These are phyloP conservation scores for Fusarium sacchari DNA, from an alignment of 2,329 filamentous ascomycete species.

Conservation along the genomic window DNA sequence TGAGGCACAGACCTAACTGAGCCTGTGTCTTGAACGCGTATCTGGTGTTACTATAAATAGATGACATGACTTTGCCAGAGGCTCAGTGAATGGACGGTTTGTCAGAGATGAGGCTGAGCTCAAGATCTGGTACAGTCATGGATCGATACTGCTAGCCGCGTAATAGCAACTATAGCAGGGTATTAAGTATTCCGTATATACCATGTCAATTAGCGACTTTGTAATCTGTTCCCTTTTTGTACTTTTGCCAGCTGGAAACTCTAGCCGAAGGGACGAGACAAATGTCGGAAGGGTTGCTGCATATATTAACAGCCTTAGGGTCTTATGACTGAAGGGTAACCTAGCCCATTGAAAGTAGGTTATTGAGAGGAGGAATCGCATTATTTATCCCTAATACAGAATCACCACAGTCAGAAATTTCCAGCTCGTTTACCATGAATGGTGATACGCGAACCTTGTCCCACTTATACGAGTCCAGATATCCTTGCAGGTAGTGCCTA, in stretches of 20 bases:
- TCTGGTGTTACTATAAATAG: neutral
- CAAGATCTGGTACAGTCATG: neutral
- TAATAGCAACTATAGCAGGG: neutral
- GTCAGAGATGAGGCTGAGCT: neutral
- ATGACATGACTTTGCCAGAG: neutral
- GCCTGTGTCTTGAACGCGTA: too few species aligned
- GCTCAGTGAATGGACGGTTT: neutral
- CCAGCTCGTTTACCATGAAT: neutral
- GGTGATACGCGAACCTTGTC: neutral
- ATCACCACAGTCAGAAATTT: neutral
- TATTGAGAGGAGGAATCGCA: neutral
- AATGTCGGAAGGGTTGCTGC: too few species aligned
- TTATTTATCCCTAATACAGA: neutral
- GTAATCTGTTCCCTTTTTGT: neutral
- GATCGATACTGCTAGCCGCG: neutral
- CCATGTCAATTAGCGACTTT: neutral
- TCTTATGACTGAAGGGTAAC: accelerated
- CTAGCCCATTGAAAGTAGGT: accelerated
- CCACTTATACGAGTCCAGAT: neutral
- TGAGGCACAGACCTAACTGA: neutral
- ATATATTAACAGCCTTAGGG: neutral
- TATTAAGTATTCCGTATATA: neutral
- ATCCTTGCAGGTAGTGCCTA: neutral
- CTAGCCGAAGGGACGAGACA: neutral
- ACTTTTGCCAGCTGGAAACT: neutral